Percentiles rank a stretch among this genome's conserved stretches.
Conservation (phyloP, 2,329 filamentous ascomycete genomes). For the Cladosporium austrohemisphaericum region DNA sequence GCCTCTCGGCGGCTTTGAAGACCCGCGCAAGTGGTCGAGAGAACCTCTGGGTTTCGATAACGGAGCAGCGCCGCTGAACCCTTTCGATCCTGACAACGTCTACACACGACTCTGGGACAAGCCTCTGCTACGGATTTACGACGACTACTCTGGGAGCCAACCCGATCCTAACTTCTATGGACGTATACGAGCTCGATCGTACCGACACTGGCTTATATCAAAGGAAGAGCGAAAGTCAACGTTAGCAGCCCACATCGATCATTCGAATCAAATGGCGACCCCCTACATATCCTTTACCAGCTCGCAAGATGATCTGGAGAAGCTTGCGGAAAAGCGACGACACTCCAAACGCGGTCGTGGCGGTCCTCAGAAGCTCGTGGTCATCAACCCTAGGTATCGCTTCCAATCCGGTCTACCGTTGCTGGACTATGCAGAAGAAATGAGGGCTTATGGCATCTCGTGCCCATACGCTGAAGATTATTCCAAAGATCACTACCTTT, state of each 20-base stretch:
- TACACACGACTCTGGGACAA: not conserved
- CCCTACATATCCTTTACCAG: constrained; percentile 17
- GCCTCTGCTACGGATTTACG: constrained; percentile 18
- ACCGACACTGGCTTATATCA: not conserved
- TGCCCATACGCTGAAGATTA: constrained; percentile 18
- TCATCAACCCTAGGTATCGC: constrained; percentile 19
- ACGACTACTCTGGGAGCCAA: constrained; percentile 19
- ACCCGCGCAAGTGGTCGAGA: too few species aligned
- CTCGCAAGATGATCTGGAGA: not conserved
- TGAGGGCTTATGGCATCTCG: constrained; percentile 17
- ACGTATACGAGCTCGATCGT: constrained; percentile 6
- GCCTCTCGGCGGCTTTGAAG: too few species aligned
- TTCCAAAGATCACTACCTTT: constrained; percentile 21
- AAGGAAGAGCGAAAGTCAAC: not conserved
- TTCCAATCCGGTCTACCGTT: constrained; percentile 18
- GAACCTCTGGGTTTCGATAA: too few species aligned
- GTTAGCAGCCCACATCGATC: constrained; percentile 3
- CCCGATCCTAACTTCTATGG: constrained; percentile 5
- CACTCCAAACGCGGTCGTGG: too few species aligned
- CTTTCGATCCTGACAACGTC: too few species aligned
- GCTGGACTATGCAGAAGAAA: constrained; percentile 18
- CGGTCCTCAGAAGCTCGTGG: constrained; percentile 13
- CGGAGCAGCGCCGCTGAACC: too few species aligned
- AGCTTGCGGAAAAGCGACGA: not conserved
- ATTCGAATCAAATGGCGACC: not conserved